Conservation (phyloP, 1,284 basidiomycete genomes). For the Porogramme epimiltina region DNA sequence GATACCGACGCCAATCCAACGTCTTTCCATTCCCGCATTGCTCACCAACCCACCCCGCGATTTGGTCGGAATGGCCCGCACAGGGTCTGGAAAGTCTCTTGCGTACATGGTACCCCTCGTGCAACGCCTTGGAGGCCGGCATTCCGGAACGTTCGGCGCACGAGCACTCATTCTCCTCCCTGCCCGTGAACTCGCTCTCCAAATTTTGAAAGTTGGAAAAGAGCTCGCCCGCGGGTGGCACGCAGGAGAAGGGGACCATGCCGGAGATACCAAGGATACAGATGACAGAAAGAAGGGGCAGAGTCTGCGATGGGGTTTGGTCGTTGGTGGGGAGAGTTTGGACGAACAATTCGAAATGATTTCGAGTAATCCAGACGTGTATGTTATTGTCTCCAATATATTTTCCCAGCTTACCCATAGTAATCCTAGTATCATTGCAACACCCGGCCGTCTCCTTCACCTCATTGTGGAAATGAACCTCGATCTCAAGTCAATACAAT, state of each 20-base stretch:
- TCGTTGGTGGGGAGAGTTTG: constrained; percentile 95
- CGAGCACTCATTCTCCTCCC: constrained; percentile 91
- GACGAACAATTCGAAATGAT: constrained; percentile 98
- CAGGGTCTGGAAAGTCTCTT: constrained; percentile 97
- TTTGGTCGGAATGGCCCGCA: constrained; percentile 97
- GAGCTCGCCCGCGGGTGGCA: constrained; percentile 84
- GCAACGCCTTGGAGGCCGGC: constrained; percentile 82
- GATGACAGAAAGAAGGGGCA: constrained; percentile 65
- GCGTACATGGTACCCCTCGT: constrained; percentile 95
- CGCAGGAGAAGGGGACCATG: constrained; percentile 57
- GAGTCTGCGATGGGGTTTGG: constrained; percentile 86
- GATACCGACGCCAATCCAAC: constrained; percentile 95
- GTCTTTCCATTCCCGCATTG: constrained; percentile 86
- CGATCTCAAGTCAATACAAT: constrained; percentile 87
- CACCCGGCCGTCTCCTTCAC: constrained; percentile 95
- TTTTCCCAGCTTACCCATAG: background rate
- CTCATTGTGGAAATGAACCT: constrained; percentile 97
- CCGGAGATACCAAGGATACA: constrained; percentile 62
- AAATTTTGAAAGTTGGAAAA: constrained; percentile 94
- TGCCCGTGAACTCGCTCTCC: constrained; percentile 92
- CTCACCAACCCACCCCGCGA: constrained; percentile 88
- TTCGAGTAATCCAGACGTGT: constrained; percentile 93
- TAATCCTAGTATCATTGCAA: constrained; percentile 89
- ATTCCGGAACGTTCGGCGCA: constrained; percentile 82
- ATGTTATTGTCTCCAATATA: constrained; percentile 37